Percentiles rank a stretch among this genome's conserved stretches.
Conservation (phyloP, 805 yeast genomes). For the Kluyveromyces aestuarii region DNA sequence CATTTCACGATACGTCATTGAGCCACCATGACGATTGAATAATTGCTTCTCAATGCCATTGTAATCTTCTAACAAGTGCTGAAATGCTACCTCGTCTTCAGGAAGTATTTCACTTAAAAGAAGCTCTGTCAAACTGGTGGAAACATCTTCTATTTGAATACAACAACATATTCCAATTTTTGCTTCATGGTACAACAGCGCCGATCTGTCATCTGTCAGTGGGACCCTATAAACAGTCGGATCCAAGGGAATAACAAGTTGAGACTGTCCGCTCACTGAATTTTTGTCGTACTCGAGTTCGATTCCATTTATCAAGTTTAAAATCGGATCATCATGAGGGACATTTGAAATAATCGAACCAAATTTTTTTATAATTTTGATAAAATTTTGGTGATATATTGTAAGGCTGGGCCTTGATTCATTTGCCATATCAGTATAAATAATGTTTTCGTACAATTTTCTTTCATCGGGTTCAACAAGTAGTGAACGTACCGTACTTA, state of each 20-base stretch:
- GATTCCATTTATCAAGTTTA: slow-evolving; percentile 33
- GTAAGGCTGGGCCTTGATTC: slow-evolving; percentile 33
- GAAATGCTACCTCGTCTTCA: slow-evolving; percentile 60
- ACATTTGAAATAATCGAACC: slow-evolving; percentile 33
- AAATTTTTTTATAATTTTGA: slow-evolving; percentile 37
- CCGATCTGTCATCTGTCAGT: slow-evolving; percentile 46
- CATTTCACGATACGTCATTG: slow-evolving; percentile 57
- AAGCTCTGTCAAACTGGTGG: slow-evolving; percentile 52
- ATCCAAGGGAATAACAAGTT: slow-evolving; percentile 42
- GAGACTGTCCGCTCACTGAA: slow-evolving; percentile 40
- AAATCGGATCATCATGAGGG: slow-evolving; percentile 49
- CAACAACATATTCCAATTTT: slow-evolving; percentile 77
- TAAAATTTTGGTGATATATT: slow-evolving; percentile 38
- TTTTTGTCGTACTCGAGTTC: slow-evolving; percentile 19
- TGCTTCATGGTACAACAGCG: slow-evolving; percentile 59
- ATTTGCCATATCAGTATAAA: slow-evolving; percentile 25
- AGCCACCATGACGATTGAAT: slow-evolving; percentile 36
- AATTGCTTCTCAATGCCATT: slow-evolving; percentile 29
- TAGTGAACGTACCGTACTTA: slow-evolving; percentile 16
- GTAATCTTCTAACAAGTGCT: slow-evolving; percentile 40
- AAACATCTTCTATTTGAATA: slow-evolving; percentile 68
- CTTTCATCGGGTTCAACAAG: slow-evolving; percentile 25
- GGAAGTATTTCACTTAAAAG: slow-evolving; percentile 25
- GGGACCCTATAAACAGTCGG: slow-evolving; percentile 39
- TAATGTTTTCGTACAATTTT: slow-evolving; percentile 18